Conservation (phyloP, 2,329 filamentous ascomycete species). For the Fusarium haematococcum region DNA sequence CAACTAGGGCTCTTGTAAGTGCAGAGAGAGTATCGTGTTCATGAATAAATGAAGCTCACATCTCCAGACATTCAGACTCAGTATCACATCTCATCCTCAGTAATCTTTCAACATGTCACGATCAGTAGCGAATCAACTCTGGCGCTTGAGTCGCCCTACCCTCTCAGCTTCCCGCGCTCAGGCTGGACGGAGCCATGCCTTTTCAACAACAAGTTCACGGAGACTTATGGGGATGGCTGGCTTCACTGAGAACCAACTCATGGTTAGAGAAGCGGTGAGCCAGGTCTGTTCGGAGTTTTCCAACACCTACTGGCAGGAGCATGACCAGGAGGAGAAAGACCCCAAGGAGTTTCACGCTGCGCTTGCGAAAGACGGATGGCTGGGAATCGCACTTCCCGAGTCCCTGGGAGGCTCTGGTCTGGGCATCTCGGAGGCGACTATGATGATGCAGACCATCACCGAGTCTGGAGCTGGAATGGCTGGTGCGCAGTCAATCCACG, state of each 20-base stretch:
- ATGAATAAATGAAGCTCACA: slow-evolving; percentile 22
- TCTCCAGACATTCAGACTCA: background rate
- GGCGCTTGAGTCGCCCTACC: slow-evolving; percentile 24
- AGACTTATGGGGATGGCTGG: slow-evolving; percentile 77
- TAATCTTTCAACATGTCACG: slow-evolving; percentile 21
- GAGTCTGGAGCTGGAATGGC: slow-evolving; percentile 86
- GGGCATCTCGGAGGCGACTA: slow-evolving; percentile 83
- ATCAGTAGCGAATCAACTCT: slow-evolving; percentile 11
- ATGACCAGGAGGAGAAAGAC: slow-evolving; percentile 76
- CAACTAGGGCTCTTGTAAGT: slow-evolving; percentile 12
- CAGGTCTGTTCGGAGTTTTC: slow-evolving; percentile 78
- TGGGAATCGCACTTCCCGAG: slow-evolving; percentile 84
- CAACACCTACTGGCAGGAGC: slow-evolving; percentile 81
- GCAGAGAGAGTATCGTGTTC: background rate
- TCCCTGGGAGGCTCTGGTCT: slow-evolving; percentile 79
- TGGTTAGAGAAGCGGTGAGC: slow-evolving; percentile 76
- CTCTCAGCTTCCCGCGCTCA: background rate
- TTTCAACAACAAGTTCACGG: slow-evolving; percentile 51
- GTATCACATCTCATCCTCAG: background rate
- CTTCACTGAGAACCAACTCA: slow-evolving; percentile 79
- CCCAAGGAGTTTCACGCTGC: slow-evolving; percentile 82
- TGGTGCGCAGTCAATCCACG: slow-evolving; percentile 71
- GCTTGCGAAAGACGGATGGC: slow-evolving; percentile 80
- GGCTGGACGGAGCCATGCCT: slow-evolving; percentile 25
- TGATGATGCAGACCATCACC: slow-evolving; percentile 88